Percentiles rank a stretch among this genome's conserved stretches.
Evolutionary conservation across 768 basidiomycete species (phyloP).

Genomic region (Chalciporus sphaerocephalus): DNA sequence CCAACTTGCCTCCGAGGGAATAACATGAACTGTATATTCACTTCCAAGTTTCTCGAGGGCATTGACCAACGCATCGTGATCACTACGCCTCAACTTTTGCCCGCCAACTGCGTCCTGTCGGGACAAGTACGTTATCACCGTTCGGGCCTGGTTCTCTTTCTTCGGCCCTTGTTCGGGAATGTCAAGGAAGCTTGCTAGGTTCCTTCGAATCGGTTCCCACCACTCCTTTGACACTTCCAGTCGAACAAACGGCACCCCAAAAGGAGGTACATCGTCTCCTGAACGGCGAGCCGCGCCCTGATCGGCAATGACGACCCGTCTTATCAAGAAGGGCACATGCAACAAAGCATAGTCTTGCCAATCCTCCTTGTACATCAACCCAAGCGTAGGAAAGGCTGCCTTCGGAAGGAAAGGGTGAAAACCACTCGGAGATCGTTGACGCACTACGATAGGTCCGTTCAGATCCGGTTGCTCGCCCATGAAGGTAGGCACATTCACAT

Average conservation of each 20-base stretch:
- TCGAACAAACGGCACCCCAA: constrained; percentile 41
- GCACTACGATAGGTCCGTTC: constrained; percentile 29
- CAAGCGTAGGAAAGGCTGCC: constrained; percentile 68
- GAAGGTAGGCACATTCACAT: constrained; percentile 65
- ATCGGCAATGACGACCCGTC: constrained; percentile 75
- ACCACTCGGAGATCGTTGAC: constrained; percentile 50
- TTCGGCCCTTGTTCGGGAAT: constrained; percentile 19
- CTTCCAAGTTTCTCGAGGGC: constrained; percentile 50
- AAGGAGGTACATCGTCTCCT: constrained; percentile 20
- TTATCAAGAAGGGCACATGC: constrained; percentile 65
- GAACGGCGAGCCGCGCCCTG: constrained; percentile 55
- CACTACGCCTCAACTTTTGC: constrained; percentile 46
- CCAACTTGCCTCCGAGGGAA: constrained; percentile 54
- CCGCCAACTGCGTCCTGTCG: constrained; percentile 52
- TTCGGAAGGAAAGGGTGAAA: constrained; percentile 72
- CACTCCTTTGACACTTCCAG: constrained; percentile 49
- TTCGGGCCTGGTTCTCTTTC: constrained; percentile 29
- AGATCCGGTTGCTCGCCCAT: constrained; percentile 38
- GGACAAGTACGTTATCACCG: constrained; percentile 64
- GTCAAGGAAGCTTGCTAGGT: constrained; percentile 43
- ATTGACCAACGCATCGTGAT: constrained; percentile 59
- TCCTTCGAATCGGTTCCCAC: constrained; percentile 60
- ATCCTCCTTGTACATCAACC: constrained; percentile 64
- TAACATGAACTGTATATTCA: constrained; percentile 53
- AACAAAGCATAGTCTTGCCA: constrained; percentile 73